Base-by-base conservation (phyloP, 371 early-diverging fungal species). In the Apophysomyces sp. region DNA sequence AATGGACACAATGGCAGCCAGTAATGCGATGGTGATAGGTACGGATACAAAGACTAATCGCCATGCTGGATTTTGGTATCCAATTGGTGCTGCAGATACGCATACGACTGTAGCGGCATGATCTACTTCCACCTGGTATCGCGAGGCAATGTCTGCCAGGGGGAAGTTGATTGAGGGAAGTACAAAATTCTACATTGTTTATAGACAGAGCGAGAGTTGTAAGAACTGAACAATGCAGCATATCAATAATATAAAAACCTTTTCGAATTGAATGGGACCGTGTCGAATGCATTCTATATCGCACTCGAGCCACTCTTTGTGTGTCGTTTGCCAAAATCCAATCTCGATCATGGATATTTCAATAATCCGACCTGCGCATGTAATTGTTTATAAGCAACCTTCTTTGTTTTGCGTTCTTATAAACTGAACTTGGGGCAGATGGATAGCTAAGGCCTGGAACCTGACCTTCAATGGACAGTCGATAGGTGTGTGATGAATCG, bases 51-150 rank as follows among this genome's bases (percentile, higher is more conserved):
- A 80, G 6, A 75, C 62, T 2, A 61, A 49, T 36, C 63, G 62
- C 80, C 80, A 80, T 4, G 57, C 53, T 4, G 80, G 77, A 61
- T 80, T 62, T 30, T 77, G 74, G 37, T 80, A 85, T 15, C 82
- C 80, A 6, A 83, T 68, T 1, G 82, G 78, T 6, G 79, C 69
- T n/a, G 73, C 60, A 13, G 62, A 68, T 11, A 65, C 60, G 49
- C 76, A 76, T 34, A 44, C 49, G 9, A 44, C 24, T 16, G 49
- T 9, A n/a, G 49, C 16, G 9, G 18, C 24, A 11, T 44, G n/a
- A 7, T 44, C 49, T 21, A 44, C 24, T 21, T 16, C 24, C 49
- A 44, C 21, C 6, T 44, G 24, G 21, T 44, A 44, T 8, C 24
- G 49, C 1, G 49, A 16, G 9, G 49, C n/a, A 21, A 44, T 44